Evolutionary conservation across 768 basidiomycete genomes (phyloP).

Genomic region (Boletus vinaceobasis): DNA sequence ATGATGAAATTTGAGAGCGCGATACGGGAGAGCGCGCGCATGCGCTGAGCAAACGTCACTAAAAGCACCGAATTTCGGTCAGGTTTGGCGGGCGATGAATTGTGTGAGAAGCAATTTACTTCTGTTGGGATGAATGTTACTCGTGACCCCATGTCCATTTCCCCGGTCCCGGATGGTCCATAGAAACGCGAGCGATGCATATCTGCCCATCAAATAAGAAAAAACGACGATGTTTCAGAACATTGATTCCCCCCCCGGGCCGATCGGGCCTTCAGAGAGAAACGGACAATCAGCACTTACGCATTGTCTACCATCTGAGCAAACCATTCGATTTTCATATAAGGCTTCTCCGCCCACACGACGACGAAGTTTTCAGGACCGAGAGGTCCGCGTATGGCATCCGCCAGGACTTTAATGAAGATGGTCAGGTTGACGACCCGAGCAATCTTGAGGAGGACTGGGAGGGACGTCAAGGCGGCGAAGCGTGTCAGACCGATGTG

Average conservation of each 20-base stretch:
- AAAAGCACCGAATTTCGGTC: neutral
- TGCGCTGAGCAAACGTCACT: constrained; percentile 24
- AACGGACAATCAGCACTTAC: constrained; percentile 10
- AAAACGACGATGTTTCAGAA: neutral
- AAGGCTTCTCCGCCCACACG: constrained; percentile 25
- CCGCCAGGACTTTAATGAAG: constrained; percentile 24
- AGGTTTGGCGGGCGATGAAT: neutral
- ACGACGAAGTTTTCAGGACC: constrained; percentile 10
- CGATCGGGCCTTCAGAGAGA: neutral
- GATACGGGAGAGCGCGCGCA: constrained; percentile 28
- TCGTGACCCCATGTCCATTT: constrained; percentile 12
- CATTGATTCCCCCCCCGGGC: neutral
- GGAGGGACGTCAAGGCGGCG: constrained; percentile 17
- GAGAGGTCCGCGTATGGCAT: constrained; percentile 19
- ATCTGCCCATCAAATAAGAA: constrained; percentile 6
- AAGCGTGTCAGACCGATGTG: constrained; percentile 18
- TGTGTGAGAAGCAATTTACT: neutral
- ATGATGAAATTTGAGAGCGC: constrained; percentile 34
- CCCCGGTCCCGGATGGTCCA: constrained; percentile 23
- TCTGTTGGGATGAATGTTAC: constrained; percentile 16
- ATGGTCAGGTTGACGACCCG: constrained; percentile 27
- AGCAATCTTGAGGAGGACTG: constrained; percentile 27
- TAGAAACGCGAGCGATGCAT: constrained; percentile 27
- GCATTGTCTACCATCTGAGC: constrained; percentile 30
- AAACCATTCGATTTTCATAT: constrained; percentile 33